Conservation (phyloP, 2,329 filamentous ascomycete species). For the Phialophora expanda region DNA sequence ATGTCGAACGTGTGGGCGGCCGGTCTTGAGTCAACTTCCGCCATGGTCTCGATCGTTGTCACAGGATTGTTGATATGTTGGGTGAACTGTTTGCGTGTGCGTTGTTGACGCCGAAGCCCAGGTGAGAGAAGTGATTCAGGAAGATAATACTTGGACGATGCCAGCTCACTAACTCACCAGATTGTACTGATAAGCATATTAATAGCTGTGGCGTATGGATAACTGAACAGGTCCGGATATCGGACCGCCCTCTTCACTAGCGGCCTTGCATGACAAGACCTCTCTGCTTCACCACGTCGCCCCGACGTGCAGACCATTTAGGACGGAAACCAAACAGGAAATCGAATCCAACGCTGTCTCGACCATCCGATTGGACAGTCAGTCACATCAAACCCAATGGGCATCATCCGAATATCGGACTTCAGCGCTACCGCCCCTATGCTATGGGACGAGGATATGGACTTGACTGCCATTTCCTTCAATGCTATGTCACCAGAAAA, state of each 20-base stretch:
- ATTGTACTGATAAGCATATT: slow-evolving; percentile 1
- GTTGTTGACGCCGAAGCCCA: not conserved
- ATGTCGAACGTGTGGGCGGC: slow-evolving; percentile 8
- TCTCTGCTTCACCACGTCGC: not conserved
- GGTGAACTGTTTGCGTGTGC: not conserved
- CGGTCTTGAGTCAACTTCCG: slow-evolving; percentile 12
- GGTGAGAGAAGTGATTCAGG: not conserved
- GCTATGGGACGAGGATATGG: not conserved
- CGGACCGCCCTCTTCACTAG: slow-evolving; percentile 4
- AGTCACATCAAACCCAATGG: not conserved
- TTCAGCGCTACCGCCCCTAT: not conserved
- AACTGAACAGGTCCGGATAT: not conserved
- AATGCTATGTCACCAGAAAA: not conserved
- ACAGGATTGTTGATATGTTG: not conserved
- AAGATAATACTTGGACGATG: not conserved
- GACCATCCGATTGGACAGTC: slow-evolving; percentile 1
- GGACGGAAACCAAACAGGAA: slow-evolving; percentile 3
- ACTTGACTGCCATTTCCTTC: slow-evolving; percentile 1
- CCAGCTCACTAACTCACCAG: not conserved
- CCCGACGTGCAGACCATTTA: not conserved
- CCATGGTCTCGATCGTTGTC: slow-evolving; percentile 2
- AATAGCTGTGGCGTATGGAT: not conserved
- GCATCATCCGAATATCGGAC: not conserved
- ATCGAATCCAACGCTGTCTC: slow-evolving; percentile 5
- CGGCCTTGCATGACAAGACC: not conserved